Evolutionary conservation across 108 stramenopile species (phyloP), one percentile per base, ranked within the genome.

Genomic region (Skeletonema tropicum): DNA sequence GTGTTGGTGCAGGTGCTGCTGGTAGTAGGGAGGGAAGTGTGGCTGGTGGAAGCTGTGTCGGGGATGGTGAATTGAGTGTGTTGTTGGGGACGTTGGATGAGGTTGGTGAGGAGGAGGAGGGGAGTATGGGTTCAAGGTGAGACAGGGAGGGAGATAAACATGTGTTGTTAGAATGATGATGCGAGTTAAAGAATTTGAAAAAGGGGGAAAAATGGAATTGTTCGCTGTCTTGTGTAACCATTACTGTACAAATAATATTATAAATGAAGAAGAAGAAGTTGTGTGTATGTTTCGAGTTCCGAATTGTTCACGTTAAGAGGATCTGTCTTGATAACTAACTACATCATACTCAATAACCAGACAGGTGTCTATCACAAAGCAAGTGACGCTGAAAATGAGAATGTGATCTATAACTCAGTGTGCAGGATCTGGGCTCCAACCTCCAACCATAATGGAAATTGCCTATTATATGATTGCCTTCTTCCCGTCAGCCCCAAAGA

Each of bases 11-110:
- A n/a, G n/a, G n/a, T n/a, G n/a, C n/a, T 2, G 26, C 1, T 29
- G 26, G 26, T 29, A 29, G 26, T 29, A 1, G 26, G 26, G 26
- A 29, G 52, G 76, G 79, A 23, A 71, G 69, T 62, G 25, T 84
- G 35, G 75, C 75, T 6, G 83, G 83, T 33, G 74, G 73, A 0
- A 81, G 79, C 69, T 25, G 76, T 21, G 23, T 66, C 57, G 79
- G 61, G 15, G 82, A 73, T 21, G 73, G 75, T 0, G 83, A 61
- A 45, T 60, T 70, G 63, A 71, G 70, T 58, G 57, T 76, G 14
- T 52, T 79, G 33, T 68, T 80, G 70, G 79, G 68, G 17, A 72
- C 75, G 11, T 73, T 81, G 76, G 83, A 84, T 60, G 83, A 83
- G 29, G 76, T 71, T 57, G 83, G 63, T 25, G 79, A 84, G 26